phyloP scores from a whole-genome alignment of 108 stramenopile species.

The Epithemia pelagica region DNA sequence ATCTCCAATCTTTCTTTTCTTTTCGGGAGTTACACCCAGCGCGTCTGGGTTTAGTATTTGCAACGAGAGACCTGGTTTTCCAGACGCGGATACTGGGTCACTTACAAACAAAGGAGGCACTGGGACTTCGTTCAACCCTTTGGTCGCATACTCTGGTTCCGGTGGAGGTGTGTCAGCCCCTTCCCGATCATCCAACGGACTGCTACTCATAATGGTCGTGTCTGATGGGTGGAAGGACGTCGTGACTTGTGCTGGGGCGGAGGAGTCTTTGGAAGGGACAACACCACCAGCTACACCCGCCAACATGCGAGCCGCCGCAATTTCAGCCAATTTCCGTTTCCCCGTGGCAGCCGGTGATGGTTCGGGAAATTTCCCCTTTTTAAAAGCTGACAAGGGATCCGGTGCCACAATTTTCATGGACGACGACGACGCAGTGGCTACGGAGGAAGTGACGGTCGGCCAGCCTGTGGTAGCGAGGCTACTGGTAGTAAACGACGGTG shows the following conservation, averaged over 20 bases:
- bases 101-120: slow-evolving; percentile 1
- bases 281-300: slow-evolving; percentile 43
- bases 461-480: background rate
- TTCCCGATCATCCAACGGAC: background rate
- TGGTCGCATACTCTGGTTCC: background rate
- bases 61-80: slow-evolving; percentile 40
- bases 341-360: slow-evolving; percentile 84
- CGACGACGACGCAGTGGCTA: slow-evolving; percentile 9
- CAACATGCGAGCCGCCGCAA: slow-evolving; percentile 81
- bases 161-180: slow-evolving; percentile 30
- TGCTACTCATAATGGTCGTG: background rate
- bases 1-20: slow-evolving; percentile 21
- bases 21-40: slow-evolving; percentile 37
- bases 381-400: slow-evolving; percentile 30
- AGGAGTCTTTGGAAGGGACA: background rate
- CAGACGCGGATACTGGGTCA: background rate
- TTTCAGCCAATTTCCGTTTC: slow-evolving; percentile 77
- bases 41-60: slow-evolving; percentile 85
- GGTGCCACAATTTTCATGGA: slow-evolving; percentile 68
- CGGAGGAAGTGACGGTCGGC: background rate
- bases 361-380: slow-evolving; percentile 55
- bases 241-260: background rate
- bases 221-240: slow-evolving; percentile 1
- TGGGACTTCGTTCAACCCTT: slow-evolving; percentile 6
- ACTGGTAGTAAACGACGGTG: slow-evolving; percentile 1